These are phyloP conservation scores for Apiospora saccharicola DNA, from an alignment of 2,329 filamentous ascomycete genomes.

Conservation along the genomic window DNA sequence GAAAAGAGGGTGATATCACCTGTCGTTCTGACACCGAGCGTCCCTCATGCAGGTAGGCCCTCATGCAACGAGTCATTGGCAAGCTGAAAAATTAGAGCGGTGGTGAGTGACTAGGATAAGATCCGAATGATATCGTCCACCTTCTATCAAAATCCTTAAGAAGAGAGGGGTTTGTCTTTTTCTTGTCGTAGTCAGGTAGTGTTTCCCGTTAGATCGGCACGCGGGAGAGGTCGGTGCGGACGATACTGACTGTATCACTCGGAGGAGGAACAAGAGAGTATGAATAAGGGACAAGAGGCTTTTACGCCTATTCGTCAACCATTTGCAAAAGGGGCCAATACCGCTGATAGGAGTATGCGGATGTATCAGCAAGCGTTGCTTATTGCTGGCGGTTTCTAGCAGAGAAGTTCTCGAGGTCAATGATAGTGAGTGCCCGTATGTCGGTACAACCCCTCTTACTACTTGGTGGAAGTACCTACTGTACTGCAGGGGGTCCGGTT, in stretches of 20 bases:
- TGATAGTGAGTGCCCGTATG: background rate
- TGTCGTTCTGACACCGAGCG: slow-evolving; percentile 19
- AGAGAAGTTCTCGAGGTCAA: background rate
- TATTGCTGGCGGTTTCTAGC: background rate
- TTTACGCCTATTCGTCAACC: background rate
- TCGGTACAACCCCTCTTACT: background rate
- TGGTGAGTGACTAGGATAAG: slow-evolving; percentile 1
- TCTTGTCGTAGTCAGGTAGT: background rate
- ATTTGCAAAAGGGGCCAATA: background rate
- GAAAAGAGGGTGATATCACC: slow-evolving; percentile 10
- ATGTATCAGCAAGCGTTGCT: background rate
- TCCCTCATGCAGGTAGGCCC: slow-evolving; percentile 12
- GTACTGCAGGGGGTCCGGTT: background rate
- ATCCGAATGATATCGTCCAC: background rate
- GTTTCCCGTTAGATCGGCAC: slow-evolving; percentile 19
- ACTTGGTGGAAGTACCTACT: background rate
- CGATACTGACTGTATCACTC: background rate
- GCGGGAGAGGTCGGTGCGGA: background rate
- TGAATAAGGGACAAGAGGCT: background rate
- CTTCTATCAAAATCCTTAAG: background rate
- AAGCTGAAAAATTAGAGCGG: slow-evolving; percentile 18
- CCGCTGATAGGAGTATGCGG: background rate
- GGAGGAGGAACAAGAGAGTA: background rate
- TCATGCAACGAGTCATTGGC: slow-evolving; percentile 18
- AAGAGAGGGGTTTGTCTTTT: background rate